These are phyloP conservation scores for Apiotrichum akiyoshidainum DNA, from an alignment of 1,284 basidiomycete species.

Conservation along the genomic window DNA sequence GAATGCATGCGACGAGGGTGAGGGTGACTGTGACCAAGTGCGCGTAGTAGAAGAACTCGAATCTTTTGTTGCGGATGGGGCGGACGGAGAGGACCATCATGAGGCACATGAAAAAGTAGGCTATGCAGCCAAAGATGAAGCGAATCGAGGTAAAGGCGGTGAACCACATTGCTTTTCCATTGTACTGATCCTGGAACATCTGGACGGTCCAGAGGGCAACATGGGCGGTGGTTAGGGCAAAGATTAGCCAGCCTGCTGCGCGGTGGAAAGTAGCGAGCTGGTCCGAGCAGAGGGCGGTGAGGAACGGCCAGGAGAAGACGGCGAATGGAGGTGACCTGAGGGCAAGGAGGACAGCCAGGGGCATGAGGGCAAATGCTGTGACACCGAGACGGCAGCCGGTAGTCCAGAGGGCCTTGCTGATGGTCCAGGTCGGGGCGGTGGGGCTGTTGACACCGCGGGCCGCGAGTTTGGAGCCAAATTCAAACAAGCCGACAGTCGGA, in stretches of 20 bases:
- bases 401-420: constrained; percentile 74
- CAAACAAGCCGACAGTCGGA: constrained; percentile 57
- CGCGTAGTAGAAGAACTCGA: constrained; percentile 71
- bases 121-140: constrained; percentile 71
- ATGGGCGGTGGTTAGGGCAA: constrained; percentile 66
- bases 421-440: constrained; percentile 54
- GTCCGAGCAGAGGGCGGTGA: constrained; percentile 71
- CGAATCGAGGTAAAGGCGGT: constrained; percentile 66
- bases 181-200: constrained; percentile 59
- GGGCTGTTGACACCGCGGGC: neutral
- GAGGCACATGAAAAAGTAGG: constrained; percentile 67
- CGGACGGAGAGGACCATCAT: constrained; percentile 64
- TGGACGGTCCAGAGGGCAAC: constrained; percentile 74
- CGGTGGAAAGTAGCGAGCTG: constrained; percentile 70
- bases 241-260: constrained; percentile 70
- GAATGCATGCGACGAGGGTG: constrained; percentile 61
- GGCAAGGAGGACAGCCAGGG: constrained; percentile 70
- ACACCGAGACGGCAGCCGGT: constrained; percentile 68
- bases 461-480: constrained; percentile 29
- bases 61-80: constrained; percentile 64
- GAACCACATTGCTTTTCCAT: constrained; percentile 58
- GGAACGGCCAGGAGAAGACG: constrained; percentile 66
- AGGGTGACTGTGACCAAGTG: constrained; percentile 66
- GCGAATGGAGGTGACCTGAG: constrained; percentile 80
- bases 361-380: constrained; percentile 73